Conservation (phyloP, 1,284 basidiomycete species). For the Marasmius sp. region DNA sequence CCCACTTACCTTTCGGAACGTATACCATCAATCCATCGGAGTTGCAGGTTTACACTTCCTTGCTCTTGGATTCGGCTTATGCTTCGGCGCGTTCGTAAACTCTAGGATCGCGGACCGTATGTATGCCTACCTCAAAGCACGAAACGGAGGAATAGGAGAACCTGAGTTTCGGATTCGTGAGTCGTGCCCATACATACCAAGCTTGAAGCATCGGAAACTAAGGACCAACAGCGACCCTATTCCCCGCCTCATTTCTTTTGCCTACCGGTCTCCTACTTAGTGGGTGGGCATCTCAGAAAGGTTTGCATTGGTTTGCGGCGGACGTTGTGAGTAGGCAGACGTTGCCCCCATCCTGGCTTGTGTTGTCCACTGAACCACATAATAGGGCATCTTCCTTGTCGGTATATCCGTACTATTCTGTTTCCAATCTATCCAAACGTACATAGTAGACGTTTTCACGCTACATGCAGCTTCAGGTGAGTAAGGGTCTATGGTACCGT, state of each 20-base stretch:
- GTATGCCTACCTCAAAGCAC: conserved; percentile 49
- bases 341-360: no score
- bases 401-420: conserved; percentile 54
- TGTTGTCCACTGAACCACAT: neutral
- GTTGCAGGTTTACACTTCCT: conserved; percentile 68
- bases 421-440: conserved; percentile 61
- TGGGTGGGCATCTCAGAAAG: conserved; percentile 58
- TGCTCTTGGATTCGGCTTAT: conserved; percentile 58
- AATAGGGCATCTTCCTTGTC: conserved; percentile 55
- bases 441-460: conserved; percentile 68
- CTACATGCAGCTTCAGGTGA: conserved; percentile 62
- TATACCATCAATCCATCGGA: conserved; percentile 49
- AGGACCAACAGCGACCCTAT: conserved; percentile 49
- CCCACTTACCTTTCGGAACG: conserved; percentile 53
- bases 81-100: conserved; percentile 55
- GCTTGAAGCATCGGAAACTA: neutral
- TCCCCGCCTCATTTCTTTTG: conserved; percentile 53
- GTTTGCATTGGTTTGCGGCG: conserved; percentile 64
- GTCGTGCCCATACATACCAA: conserved; percentile 9
- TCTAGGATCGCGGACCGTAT: conserved; percentile 56
- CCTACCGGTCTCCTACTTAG: conserved; percentile 58
- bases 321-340: conserved; percentile 53
- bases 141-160: conserved; percentile 52
- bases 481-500: conserved; percentile 16
- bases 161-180: conserved; percentile 58